Evolutionary conservation across 257 asterid genomes (phyloP).

Genomic region (Petrea volubilis): DNA sequence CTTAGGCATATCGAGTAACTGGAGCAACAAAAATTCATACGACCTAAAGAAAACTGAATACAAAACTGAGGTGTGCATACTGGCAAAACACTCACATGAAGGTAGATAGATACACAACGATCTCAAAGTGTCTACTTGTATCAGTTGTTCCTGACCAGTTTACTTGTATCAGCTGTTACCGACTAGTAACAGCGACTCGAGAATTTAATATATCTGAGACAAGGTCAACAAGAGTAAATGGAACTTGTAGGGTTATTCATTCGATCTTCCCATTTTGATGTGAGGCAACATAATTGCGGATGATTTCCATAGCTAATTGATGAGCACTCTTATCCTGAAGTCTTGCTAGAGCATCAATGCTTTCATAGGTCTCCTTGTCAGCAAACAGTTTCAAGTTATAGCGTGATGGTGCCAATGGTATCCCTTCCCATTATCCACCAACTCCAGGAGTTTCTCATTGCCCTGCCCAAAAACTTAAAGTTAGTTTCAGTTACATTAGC

Average conservation of each 20-base stretch:
- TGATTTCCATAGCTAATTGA: constrained; percentile 56
- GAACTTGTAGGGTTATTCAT: neutral
- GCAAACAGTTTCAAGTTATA: too few relatives aligned
- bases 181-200: constrained; percentile 23
- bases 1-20: too few relatives aligned
- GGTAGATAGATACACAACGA: neutral
- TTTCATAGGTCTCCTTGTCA: constrained; percentile 50
- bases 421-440: constrained; percentile 60
- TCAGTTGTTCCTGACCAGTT: too few relatives aligned
- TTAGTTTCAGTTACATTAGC: neutral
- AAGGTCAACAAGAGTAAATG: neutral
- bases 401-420: too few relatives aligned
- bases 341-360: constrained; percentile 45
- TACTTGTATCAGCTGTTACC: constrained; percentile 29
- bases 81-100: neutral
- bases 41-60: neutral
- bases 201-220: neutral
- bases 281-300: constrained; percentile 58
- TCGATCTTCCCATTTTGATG: constrained; percentile 48
- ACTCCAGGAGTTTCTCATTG: constrained; percentile 50
- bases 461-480: constrained; percentile 37
- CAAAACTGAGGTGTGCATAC: neutral
- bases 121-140: constrained; percentile 11
- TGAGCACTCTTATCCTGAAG: constrained; percentile 50
- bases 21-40: neutral